A percentile compares a stretch with the other conserved stretches of the same genome.
Evolutionary conservation across 164 flowering plant genomes (phyloP).

Genomic region (Chloranthus sessilifolius): DNA sequence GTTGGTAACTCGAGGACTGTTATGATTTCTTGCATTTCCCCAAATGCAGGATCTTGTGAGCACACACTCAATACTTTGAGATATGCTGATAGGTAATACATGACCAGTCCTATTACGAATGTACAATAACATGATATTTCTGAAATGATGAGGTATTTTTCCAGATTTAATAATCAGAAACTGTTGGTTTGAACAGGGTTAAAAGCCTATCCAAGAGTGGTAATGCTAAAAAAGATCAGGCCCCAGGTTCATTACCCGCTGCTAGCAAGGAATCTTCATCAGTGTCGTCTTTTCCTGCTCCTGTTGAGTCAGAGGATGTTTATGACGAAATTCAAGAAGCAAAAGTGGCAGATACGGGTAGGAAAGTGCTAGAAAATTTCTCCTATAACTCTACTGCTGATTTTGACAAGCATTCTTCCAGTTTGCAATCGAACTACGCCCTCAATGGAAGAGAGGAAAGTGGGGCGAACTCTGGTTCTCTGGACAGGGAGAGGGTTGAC

Average conservation of each 20-base stretch:
- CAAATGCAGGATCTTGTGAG: conserved; percentile 98
- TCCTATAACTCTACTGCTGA: conserved; percentile 39
- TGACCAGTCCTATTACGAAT: not conserved
- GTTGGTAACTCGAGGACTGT: conserved; percentile 98
- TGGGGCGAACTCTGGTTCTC: conserved; percentile 32
- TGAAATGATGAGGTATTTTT: not conserved
- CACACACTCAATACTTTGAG: conserved; percentile 96
- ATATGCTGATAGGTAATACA: conserved; percentile 89
- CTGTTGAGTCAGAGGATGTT: conserved; percentile 43
- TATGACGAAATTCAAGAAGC: conserved; percentile 47
- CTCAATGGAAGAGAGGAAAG: conserved; percentile 43
- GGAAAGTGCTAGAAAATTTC: conserved; percentile 38
- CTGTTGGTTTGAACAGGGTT: conserved; percentile 47
- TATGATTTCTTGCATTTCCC: conserved; percentile 99
- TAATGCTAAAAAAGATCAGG: conserved; percentile 65
- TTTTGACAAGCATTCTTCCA: conserved; percentile 34
- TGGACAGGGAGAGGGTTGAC: conserved; percentile 51
- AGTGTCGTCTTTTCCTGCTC: conserved; percentile 32
- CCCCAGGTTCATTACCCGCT: conserved; percentile 30
- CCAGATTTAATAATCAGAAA: conserved; percentile 2
- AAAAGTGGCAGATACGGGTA: conserved; percentile 40
- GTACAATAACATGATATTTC: not conserved
- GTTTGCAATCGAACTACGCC: conserved; percentile 29
- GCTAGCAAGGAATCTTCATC: conserved; percentile 49
- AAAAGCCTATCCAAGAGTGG: conserved; percentile 93